Percentiles rank a stretch among this genome's conserved stretches.
Conservation (phyloP, 441 rosid species). For the California macrophylla region DNA sequence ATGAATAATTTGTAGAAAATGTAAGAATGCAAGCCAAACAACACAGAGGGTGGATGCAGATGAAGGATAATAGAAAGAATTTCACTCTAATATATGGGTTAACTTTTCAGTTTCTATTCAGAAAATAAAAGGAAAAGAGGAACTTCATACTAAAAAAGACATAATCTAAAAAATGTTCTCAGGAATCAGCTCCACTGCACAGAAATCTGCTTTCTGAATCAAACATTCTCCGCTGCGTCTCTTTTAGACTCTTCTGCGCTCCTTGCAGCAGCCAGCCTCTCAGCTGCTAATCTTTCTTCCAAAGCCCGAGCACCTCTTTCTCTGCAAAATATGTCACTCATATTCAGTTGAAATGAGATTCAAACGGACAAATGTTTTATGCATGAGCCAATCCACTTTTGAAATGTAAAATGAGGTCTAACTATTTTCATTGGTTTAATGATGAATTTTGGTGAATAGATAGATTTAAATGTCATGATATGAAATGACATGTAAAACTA, state of each 20-base stretch:
- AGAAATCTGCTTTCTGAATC: conserved; percentile 14
- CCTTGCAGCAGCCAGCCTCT: conserved; percentile 45
- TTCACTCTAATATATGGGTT: neutral
- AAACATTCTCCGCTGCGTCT: conserved; percentile 58
- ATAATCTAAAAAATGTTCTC: neutral
- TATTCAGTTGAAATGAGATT: neutral
- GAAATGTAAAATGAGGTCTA: neutral
- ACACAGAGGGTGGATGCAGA: neutral
- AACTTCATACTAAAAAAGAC: neutral
- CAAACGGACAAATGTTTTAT: neutral
- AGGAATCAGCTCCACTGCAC: neutral
- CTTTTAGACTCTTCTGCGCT: conserved; percentile 41
- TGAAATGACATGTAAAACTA: neutral
- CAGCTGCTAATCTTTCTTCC: conserved; percentile 89
- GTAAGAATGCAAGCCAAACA: neutral
- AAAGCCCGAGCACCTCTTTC: conserved; percentile 94
- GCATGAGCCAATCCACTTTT: neutral
- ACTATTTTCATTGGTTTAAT: neutral
- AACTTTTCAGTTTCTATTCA: neutral
- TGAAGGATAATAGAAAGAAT: neutral
- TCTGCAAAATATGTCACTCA: conserved; percentile 37
- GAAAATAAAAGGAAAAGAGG: neutral
- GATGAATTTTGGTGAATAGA: neutral
- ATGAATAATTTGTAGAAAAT: no score
- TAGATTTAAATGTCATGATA: neutral